Evolutionary conservation across 2,329 filamentous ascomycete genomes (phyloP).

Genomic region (Trichoderma gracile): DNA sequence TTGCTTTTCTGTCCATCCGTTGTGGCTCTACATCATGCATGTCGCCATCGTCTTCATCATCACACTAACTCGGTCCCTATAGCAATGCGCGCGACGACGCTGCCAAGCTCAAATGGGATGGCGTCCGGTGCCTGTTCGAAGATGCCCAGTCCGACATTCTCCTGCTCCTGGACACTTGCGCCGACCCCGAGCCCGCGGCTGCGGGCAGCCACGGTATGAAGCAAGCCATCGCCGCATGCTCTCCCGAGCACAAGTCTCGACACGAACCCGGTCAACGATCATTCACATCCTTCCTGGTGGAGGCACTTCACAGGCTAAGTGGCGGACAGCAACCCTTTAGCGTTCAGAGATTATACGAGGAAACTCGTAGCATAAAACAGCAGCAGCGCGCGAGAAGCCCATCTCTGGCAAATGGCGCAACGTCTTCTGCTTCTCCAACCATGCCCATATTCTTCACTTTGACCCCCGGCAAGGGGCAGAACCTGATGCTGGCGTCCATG

Average conservation of each 20-base stretch:
- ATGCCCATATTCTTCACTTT: conserved; percentile 58
- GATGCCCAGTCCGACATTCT: conserved; percentile 65
- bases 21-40: conserved; percentile 39
- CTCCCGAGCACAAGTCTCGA: conserved; percentile 49
- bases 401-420: conserved; percentile 45
- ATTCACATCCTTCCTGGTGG: conserved; percentile 59
- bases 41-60: conserved; percentile 20
- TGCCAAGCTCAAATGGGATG: conserved; percentile 64
- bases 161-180: conserved; percentile 63
- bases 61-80: conserved; percentile 23
- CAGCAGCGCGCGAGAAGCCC: conserved; percentile 44
- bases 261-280: conserved; percentile 50
- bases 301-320: conserved; percentile 56
- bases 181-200: conserved; percentile 52
- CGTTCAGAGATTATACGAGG: conserved; percentile 58
- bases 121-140: conserved; percentile 62
- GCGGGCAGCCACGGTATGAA: conserved; percentile 58
- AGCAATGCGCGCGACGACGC: conserved; percentile 60
- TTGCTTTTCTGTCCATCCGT: conserved; percentile 22
- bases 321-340: conserved; percentile 55
- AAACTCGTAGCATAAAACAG: conserved; percentile 47
- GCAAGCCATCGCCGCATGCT: conserved; percentile 63
- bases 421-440: conserved; percentile 37
- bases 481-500: conserved; percentile 54
- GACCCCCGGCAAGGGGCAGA: conserved; percentile 55